phyloP scores from a whole-genome alignment of 768 basidiomycete species.

The Lactarius pseudohatsudake region DNA sequence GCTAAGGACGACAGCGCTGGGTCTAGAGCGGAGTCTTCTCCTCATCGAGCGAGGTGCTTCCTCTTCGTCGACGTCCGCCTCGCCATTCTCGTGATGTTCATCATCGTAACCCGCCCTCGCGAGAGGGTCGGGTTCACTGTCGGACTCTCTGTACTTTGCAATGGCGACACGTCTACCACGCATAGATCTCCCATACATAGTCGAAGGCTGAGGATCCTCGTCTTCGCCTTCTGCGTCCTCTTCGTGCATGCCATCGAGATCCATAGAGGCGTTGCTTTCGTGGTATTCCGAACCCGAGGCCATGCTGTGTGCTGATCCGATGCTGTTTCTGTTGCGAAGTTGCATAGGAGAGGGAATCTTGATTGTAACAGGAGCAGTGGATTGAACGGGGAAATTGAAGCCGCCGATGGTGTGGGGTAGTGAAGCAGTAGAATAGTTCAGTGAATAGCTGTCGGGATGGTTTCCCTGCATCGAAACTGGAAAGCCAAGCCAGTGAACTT shows the following conservation, averaged over 20 bases:
- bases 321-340: conserved; percentile 27
- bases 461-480: conserved; percentile 25
- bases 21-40: conserved; percentile 15
- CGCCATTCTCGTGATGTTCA: conserved; percentile 11
- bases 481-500: conserved; percentile 13
- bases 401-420: conserved; percentile 23
- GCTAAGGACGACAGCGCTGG: conserved; percentile 41
- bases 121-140: conserved; percentile 28
- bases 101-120: conserved; percentile 17
- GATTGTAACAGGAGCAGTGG: conserved; percentile 23
- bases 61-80: conserved; percentile 33
- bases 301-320: conserved; percentile 28
- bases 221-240: conserved; percentile 31
- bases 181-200: conserved; percentile 28
- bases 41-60: conserved; percentile 32
- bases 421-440: conserved; percentile 12
- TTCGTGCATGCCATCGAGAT: conserved; percentile 33
- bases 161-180: conserved; percentile 34
- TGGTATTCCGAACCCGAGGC: conserved; percentile 40
- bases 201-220: conserved; percentile 23
- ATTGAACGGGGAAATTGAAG: conserved; percentile 27
- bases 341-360: conserved; percentile 28
- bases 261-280: conserved; percentile 36
- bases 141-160: conserved; percentile 36
- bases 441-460: conserved; percentile 21